phyloP scores from a whole-genome alignment of 1,139 yeast species.

The Yamadazyma oceani region DNA sequence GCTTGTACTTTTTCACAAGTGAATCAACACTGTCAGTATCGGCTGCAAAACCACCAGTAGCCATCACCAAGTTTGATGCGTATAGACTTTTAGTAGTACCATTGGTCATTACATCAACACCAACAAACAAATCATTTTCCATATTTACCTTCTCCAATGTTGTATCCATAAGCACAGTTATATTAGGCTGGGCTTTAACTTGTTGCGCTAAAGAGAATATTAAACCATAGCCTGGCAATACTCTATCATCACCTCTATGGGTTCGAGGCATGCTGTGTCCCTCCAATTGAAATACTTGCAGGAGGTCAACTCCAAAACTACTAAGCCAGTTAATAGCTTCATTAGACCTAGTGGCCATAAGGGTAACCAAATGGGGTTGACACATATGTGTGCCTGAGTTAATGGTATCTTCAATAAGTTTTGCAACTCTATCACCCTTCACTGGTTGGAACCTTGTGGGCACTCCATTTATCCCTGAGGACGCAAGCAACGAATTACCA shows the following conservation, averaged over 20 bases:
- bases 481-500: constrained; percentile 41
- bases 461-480: constrained; percentile 42
- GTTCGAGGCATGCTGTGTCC: constrained; percentile 41
- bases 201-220: constrained; percentile 25
- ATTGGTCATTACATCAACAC: constrained; percentile 21
- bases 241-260: constrained; percentile 31
- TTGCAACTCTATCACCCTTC: constrained; percentile 23
- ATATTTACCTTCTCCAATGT: constrained; percentile 20
- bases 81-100: constrained; percentile 9
- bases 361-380: constrained; percentile 24
- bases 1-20: constrained; percentile 29
- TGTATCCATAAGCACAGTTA: constrained; percentile 24
- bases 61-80: constrained; percentile 28
- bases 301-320: constrained; percentile 26
- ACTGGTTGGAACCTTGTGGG: constrained; percentile 30
- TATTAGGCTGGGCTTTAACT: constrained; percentile 14
- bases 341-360: constrained; percentile 26
- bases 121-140: constrained; percentile 17
- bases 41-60: constrained; percentile 43
- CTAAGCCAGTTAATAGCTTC: constrained; percentile 35
- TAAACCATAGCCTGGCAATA: constrained; percentile 41
- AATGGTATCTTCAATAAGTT: constrained; percentile 29
- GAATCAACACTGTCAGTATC: constrained; percentile 22
- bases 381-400: constrained; percentile 32
- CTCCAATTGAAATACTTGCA: constrained; percentile 31